phyloP scores from a whole-genome alignment of 208 protist genomes.

The Herpetomonas tarakana region DNA sequence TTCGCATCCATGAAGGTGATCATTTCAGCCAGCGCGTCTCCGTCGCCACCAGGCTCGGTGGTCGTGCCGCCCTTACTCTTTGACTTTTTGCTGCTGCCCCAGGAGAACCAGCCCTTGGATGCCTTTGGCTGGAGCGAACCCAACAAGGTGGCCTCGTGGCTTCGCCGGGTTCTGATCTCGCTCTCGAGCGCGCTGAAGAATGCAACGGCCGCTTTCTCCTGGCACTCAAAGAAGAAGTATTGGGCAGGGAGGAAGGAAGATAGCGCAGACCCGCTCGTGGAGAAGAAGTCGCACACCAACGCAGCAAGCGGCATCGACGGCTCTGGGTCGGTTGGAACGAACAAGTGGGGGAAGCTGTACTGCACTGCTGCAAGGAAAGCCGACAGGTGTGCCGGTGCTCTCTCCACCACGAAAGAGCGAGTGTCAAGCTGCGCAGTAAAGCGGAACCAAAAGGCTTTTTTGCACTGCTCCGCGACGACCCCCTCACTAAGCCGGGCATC shows the following conservation, averaged over 20 bases:
- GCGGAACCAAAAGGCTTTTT: conserved; percentile 15
- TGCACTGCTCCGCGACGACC: conserved; percentile 4
- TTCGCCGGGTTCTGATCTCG: conserved; percentile 16
- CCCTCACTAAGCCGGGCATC: background rate
- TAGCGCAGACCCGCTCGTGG: conserved; percentile 14
- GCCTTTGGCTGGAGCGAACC: conserved; percentile 20
- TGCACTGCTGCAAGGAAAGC: conserved; percentile 26
- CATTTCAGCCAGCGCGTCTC: background rate
- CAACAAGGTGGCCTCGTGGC: conserved; percentile 16
- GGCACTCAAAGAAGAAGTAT: conserved; percentile 38
- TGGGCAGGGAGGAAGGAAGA: conserved; percentile 32
- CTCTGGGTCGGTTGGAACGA: conserved; percentile 18
- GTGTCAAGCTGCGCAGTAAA: conserved; percentile 12
- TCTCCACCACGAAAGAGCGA: conserved; percentile 25
- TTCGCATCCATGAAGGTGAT: background rate
- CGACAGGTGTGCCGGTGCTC: conserved; percentile 18
- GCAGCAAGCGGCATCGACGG: conserved; percentile 9
- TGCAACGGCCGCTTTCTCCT: conserved; percentile 16
- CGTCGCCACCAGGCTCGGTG: background rate
- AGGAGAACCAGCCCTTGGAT: conserved; percentile 38
- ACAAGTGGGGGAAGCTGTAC: conserved; percentile 40
- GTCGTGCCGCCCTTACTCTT: background rate
- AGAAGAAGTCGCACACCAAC: conserved; percentile 21
- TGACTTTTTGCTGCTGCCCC: conserved; percentile 5
- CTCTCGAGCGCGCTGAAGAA: conserved; percentile 30